Conservation (phyloP, 805 yeast genomes). For the Debaryomyces castellii region DNA sequence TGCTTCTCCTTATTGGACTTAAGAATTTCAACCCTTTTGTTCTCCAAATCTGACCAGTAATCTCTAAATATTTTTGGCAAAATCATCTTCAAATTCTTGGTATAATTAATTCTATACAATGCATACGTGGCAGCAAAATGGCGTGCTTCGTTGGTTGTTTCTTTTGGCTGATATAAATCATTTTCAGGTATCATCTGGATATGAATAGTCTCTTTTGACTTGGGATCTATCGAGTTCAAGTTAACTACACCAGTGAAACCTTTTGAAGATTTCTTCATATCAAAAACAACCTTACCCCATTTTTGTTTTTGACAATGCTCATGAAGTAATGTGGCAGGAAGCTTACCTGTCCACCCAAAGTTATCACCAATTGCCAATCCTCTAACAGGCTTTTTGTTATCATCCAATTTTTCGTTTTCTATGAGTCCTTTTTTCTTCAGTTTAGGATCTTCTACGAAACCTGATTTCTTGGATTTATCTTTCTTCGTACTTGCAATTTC, state of each 20-base stretch:
- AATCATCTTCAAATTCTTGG: conserved; percentile 83
- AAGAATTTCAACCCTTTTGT: conserved; percentile 49
- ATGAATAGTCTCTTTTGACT: conserved; percentile 64
- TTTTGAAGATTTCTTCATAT: conserved; percentile 47
- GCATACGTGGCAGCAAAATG: conserved; percentile 90
- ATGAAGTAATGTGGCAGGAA: conserved; percentile 82
- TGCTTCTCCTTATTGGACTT: conserved; percentile 49
- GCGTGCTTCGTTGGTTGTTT: conserved; percentile 85
- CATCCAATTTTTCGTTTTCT: conserved; percentile 8
- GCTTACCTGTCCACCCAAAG: conserved; percentile 90
- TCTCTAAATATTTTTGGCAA: conserved; percentile 79
- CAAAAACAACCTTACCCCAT: conserved; percentile 86
- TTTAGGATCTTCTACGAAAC: neutral
- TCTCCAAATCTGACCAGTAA: conserved; percentile 74
- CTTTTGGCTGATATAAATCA: conserved; percentile 60
- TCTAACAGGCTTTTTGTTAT: conserved; percentile 32
- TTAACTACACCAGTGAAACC: conserved; percentile 69
- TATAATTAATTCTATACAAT: conserved; percentile 72
- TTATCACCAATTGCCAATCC: conserved; percentile 51
- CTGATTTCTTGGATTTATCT: conserved; percentile 5
- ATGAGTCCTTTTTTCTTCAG: conserved; percentile 4
- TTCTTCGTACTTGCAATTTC: conserved; percentile 2
- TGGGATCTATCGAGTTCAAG: conserved; percentile 75
- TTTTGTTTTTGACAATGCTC: conserved; percentile 85
- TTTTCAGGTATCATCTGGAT: conserved; percentile 55